Evolutionary conservation across 352 stramenopile genomes (phyloP), one percentile per base, ranked within the genome.

Genomic region (Phytophthora aleatoria): DNA sequence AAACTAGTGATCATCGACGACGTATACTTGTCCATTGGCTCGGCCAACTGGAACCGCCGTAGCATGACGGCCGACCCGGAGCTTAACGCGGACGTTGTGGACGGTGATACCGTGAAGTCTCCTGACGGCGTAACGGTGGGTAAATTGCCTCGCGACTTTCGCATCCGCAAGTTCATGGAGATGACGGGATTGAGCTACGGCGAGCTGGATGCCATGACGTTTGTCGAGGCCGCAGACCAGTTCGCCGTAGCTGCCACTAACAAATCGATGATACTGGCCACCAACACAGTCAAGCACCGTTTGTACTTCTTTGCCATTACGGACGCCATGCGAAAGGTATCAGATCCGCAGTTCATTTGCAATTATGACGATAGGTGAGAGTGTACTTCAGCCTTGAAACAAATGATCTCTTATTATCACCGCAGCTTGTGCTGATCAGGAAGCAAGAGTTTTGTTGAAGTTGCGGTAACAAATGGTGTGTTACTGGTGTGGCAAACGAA

Each of bases 1-100:
- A 85, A 85, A 55, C 30, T 77, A 3, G 52, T 84, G 43, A 55
- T 87, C 61, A 64, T 81, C 36, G 79, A 89, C 61, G 79, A 86
- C 57, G 79, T 89, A 27, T 86, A 79, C 53, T 42, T 89, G 4
- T 81, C 74, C 2, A 58, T 82, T 16, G 66, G 76, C 11, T 89
- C 79, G 7, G 64, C 65, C 30, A 89, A 89, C 67, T 89, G 77
- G 79, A 86, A 89, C 38, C 56, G 56, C 4, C 36, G 55, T 9
- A 49, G 45, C 6, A 57, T 64, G 56, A 86, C 74, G 39, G 39
- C 15, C 4, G 39, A 45, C 61, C 73, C 70, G 30, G 79, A 89
- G 55, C 71, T 87, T 27, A 74, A 57, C 0, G 77, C 73, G 0
- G 81, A 83, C 16, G 51, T 87, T 10, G 70, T 89, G 15, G 77